A percentile compares a stretch with the other conserved stretches of the same genome.
Conservation (phyloP, 345 rosid genomes). For the Erodium maritimum region DNA sequence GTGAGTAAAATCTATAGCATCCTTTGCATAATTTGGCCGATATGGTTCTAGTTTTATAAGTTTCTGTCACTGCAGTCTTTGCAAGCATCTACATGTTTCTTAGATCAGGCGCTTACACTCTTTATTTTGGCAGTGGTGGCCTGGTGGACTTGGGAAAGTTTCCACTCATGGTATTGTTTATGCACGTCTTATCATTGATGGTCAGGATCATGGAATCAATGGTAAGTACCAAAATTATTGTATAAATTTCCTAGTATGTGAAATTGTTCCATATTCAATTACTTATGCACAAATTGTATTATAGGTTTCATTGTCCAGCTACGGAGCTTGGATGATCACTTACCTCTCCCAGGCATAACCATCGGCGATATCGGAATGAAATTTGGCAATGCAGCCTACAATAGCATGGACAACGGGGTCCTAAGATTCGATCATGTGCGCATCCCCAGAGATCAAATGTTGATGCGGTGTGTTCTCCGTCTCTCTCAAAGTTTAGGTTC, state of each 20-base stretch:
- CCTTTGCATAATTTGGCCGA: no score
- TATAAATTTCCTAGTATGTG: not conserved
- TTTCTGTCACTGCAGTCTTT: not conserved
- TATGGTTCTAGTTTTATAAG: no score
- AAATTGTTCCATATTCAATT: not conserved
- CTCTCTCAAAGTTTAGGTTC: conserved; percentile 10
- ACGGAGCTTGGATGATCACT: conserved; percentile 86
- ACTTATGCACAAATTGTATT: conserved; percentile 10
- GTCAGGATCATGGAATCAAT: conserved; percentile 76
- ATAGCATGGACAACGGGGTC: conserved; percentile 92
- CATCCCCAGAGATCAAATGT: conserved; percentile 89
- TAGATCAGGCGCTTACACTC: not conserved
- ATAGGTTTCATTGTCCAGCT: conserved; percentile 95
- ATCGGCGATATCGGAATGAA: conserved; percentile 93
- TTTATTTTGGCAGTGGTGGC: conserved; percentile 73
- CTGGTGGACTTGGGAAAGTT: conserved; percentile 90
- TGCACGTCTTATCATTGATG: conserved; percentile 72
- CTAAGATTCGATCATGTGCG: conserved; percentile 82
- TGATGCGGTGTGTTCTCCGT: conserved; percentile 57
- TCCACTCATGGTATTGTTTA: conserved; percentile 91
- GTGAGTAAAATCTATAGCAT: conserved; percentile 25
- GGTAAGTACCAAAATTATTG: conserved; percentile 31
- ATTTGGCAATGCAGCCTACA: conserved; percentile 88
- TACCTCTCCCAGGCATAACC: conserved; percentile 87
- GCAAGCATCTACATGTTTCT: not conserved